These are phyloP conservation scores for Dendrobium nobile DNA, from an alignment of 106 monocot genomes.

Conservation along the genomic window DNA sequence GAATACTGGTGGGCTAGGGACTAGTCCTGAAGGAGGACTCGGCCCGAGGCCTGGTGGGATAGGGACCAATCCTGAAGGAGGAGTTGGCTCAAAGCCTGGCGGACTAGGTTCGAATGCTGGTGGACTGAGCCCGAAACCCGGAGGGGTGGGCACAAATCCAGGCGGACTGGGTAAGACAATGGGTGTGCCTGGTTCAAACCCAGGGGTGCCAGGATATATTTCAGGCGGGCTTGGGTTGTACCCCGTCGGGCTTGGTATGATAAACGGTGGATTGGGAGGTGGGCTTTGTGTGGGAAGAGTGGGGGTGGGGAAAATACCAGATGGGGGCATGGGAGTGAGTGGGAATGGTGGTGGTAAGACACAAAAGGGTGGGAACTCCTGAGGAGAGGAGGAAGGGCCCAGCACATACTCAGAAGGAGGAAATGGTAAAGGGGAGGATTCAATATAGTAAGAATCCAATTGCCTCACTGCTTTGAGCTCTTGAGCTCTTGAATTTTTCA, in stretches of 20 bases:
- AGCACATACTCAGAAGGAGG: constrained; percentile 28
- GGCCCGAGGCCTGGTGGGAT: not conserved
- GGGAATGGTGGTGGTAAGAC: constrained; percentile 13
- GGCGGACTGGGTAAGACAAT: not conserved
- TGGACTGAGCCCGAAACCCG: constrained; percentile 8
- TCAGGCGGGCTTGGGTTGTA: constrained; percentile 10
- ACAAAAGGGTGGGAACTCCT: constrained; percentile 28
- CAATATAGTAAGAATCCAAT: constrained; percentile 10
- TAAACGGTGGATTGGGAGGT: not conserved
- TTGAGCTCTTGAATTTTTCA: constrained; percentile 11
- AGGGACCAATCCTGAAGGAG: constrained; percentile 5
- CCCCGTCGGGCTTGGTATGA: constrained; percentile 6
- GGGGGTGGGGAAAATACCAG: not conserved
- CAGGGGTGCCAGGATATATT: constrained; percentile 13
- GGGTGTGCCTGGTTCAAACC: not conserved
- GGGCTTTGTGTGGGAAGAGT: not conserved
- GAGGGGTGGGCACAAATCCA: not conserved
- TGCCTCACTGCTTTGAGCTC: constrained; percentile 11
- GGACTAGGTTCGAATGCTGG: constrained; percentile 14
- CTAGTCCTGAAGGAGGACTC: constrained; percentile 14
- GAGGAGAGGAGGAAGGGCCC: constrained; percentile 31
- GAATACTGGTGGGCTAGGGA: constrained; percentile 27
- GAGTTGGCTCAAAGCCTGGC: constrained; percentile 22
- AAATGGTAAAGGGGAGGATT: constrained; percentile 33
- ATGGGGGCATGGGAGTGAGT: not conserved